Evolutionary conservation across 805 yeast species (phyloP), one percentile per base, ranked within the genome.

Genomic region (Saccharomycopsis sp.): DNA sequence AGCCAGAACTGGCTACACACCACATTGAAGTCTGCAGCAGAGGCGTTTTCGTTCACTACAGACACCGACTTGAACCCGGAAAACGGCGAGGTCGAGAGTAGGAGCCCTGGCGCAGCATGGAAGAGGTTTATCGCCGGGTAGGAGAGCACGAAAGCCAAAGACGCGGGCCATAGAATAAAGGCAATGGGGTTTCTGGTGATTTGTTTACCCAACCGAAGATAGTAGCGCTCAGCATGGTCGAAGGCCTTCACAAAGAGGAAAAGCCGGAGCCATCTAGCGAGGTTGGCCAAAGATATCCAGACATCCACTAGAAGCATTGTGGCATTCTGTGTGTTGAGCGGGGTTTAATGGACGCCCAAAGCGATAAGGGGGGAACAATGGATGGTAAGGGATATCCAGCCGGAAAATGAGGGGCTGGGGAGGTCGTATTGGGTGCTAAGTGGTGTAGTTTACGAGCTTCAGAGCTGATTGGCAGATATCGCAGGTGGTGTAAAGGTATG

Each of bases 141-240:
- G 8, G 83, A 72, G 21, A 81, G 58, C 2, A 78, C 67, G 58
- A 81, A 76, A 7, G 76, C 73, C 1, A 79, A 57, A 2, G 81
- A 65, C 2, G 77, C 70, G 0, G 85, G 84, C 72, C 78, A 70
- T 8, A 82, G 69, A 24, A 81, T 81, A 63, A 71, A 77, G 2
- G 67, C 62, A 29, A 73, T 64, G 3, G 80, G 81, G 47, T 70
- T 68, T 60, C 63, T 68, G 18, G 73, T 64, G n/a, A 77, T 68
- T n/a, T 55, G 37, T 7, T 51, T 57, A 1, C 73, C 69, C 1
- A 70, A 55, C 8, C 16, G 44, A 0, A 59, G 54, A 53, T 70
- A 70, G 50, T 64, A 61, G 41, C 61, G 64, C 53, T 46, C 53
- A 5, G 46, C 21, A 12, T 16, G 21, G 21, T 12, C 21, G 12